These are phyloP conservation scores for Populus trichocarpa DNA, from an alignment of 441 rosid genomes.

Conservation along the genomic window DNA sequence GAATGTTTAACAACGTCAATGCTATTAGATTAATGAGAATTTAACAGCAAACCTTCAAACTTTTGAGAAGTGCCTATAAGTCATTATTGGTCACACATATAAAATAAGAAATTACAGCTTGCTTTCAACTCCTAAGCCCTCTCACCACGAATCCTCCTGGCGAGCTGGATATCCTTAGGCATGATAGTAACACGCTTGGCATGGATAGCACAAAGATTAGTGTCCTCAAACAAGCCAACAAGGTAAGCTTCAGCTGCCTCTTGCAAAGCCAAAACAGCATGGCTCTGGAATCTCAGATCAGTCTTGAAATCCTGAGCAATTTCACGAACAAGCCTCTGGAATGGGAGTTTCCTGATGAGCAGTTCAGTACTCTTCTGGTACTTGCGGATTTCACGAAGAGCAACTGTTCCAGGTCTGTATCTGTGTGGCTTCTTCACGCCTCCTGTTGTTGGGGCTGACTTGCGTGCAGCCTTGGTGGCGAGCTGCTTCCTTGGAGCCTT, in stretches of 20 bases:
- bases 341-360: conserved; percentile 57
- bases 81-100: neutral
- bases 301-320: conserved; percentile 68
- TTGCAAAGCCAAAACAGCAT: conserved; percentile 59
- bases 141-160: conserved; percentile 39
- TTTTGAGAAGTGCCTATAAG: no score
- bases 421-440: conserved; percentile 78
- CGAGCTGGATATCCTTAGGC: conserved; percentile 20
- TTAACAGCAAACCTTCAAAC: neutral
- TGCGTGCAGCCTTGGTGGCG: conserved; percentile 67
- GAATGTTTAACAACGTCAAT: neutral
- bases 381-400: conserved; percentile 63
- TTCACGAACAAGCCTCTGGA: conserved; percentile 65
- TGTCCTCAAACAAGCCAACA: conserved; percentile 77
- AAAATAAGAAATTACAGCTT: neutral
- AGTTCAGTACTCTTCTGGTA: conserved; percentile 66
- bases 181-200: conserved; percentile 76
- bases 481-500: conserved; percentile 71
- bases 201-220: conserved; percentile 76
- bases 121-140: conserved; percentile 3
- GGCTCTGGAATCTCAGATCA: conserved; percentile 73
- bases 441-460: conserved; percentile 68
- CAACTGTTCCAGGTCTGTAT: conserved; percentile 64
- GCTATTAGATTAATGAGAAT: neutral
- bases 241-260: conserved; percentile 76